These are phyloP conservation scores for Neopestalotiopsis rosae DNA, from an alignment of 2,329 filamentous ascomycete species.

Conservation along the genomic window DNA sequence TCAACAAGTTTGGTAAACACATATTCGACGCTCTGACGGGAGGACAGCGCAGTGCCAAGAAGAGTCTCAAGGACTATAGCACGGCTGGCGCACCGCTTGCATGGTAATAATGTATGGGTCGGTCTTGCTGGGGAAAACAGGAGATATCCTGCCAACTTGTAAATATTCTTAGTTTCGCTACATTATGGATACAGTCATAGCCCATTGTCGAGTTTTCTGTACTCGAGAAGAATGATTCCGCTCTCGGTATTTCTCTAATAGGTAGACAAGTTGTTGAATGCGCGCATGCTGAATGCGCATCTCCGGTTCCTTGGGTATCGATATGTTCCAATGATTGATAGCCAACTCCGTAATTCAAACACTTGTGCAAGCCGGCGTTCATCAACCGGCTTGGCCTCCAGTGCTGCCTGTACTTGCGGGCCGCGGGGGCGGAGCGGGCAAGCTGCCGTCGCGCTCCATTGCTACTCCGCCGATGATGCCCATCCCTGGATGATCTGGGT, in stretches of 20 bases:
- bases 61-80: not conserved
- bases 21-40: slow-evolving; percentile 3
- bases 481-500: slow-evolving; percentile 26
- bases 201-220: not conserved
- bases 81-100: slow-evolving; percentile 1
- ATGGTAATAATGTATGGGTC: not conserved
- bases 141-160: not conserved
- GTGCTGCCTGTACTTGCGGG: slow-evolving; percentile 47
- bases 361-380: not conserved
- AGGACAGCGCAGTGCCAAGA: not conserved
- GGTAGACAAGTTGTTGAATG: not conserved
- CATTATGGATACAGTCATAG: not conserved
- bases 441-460: slow-evolving; percentile 44
- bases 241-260: not conserved
- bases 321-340: not conserved
- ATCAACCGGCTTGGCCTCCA: slow-evolving; percentile 33
- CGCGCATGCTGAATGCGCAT: not conserved
- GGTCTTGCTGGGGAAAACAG: not conserved
- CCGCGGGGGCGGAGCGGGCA: slow-evolving; percentile 44
- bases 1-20: slow-evolving; percentile 10
- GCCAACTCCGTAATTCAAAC: not conserved
- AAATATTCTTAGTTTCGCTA: not conserved
- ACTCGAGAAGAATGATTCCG: not conserved
- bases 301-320: not conserved
- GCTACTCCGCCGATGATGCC: slow-evolving; percentile 46